Evolutionary conservation across 768 basidiomycete species (phyloP).

Genomic region (Mycena leptocephala): DNA sequence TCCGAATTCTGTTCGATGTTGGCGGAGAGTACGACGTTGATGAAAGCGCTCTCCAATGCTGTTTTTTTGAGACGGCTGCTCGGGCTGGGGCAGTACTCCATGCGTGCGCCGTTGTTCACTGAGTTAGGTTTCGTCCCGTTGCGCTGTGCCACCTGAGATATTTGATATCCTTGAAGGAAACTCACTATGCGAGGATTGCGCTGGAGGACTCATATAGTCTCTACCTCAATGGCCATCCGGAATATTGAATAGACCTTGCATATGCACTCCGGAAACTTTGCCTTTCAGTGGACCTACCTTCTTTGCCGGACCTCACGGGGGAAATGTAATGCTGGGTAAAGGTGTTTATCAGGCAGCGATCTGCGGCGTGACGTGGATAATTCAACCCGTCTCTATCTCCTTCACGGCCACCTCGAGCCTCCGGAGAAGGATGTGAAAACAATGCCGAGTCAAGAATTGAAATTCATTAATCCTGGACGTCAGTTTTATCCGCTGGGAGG

Average conservation of each 20-base stretch:
- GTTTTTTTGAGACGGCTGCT: conserved; percentile 49
- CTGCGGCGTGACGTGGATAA: neutral
- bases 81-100: conserved; percentile 16
- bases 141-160: conserved; percentile 25
- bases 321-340: neutral
- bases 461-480: too few species aligned
- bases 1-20: too few species aligned
- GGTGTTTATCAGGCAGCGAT: neutral
- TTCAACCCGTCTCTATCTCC: neutral
- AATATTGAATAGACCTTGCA: neutral
- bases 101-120: conserved; percentile 32
- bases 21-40: too few species aligned
- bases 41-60: too few species aligned
- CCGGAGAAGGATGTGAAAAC: too few species aligned
- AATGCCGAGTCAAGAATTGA: too few species aligned
- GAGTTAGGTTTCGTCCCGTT: conserved; percentile 39
- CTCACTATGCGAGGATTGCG: neutral
- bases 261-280: too few species aligned
- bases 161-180: neutral
- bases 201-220: neutral
- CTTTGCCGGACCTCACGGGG: too few species aligned
- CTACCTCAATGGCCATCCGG: neutral
- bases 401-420: too few species aligned
- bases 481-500: too few species aligned
- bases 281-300: too few species aligned